Base-by-base conservation (phyloP, 179 eudicot genomes). In the Corrigiola litoralis region DNA sequence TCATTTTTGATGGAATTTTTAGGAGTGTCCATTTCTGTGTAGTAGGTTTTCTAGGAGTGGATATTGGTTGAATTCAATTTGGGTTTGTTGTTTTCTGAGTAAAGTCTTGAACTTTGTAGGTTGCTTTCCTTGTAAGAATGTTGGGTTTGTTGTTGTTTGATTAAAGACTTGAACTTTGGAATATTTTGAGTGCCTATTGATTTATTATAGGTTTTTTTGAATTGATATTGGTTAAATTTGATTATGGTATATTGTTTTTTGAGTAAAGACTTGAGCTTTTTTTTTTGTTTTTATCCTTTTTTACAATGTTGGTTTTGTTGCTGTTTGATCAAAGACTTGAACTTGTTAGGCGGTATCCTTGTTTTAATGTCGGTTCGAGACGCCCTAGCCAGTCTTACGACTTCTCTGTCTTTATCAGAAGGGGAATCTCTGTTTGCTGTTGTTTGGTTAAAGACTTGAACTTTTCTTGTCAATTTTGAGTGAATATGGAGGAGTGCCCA, bases 401-500 rank as follows among this genome's bases (percentile, higher is more conserved):
- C n/a, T n/a, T n/a, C n/a, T n/a, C n/a, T n/a, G n/a, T n/a, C n/a
- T n/a, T n/a, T n/a, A n/a, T n/a, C n/a, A n/a, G n/a, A n/a, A n/a
- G n/a, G n/a, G n/a, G n/a, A n/a, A n/a, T n/a, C n/a, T n/a, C n/a
- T n/a, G n/a, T n/a, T n/a, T n/a, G n/a, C n/a, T n/a, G n/a, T n/a
- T n/a, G n/a, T n/a, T 66, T 66, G 52, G 32, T 45, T 67, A n/a
- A 27, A 45, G 58, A 9, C 45, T 56, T 32, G 5, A 31, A 34
- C 0, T 55, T 52, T 31, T 10, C 11, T n/a, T n/a, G n/a, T n/a
- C n/a, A n/a, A n/a, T n/a, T n/a, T n/a, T n/a, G n/a, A n/a, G n/a
- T n/a, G n/a, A n/a, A n/a, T n/a, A n/a, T 9, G 1, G 50, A 46
- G 20, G n/a, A 9, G 21, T 36, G 21, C 5, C n/a, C n/a, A n/a